Base-by-base conservation (phyloP, 176 grass and related monocot genomes). In the Coix lacrymajobi region DNA sequence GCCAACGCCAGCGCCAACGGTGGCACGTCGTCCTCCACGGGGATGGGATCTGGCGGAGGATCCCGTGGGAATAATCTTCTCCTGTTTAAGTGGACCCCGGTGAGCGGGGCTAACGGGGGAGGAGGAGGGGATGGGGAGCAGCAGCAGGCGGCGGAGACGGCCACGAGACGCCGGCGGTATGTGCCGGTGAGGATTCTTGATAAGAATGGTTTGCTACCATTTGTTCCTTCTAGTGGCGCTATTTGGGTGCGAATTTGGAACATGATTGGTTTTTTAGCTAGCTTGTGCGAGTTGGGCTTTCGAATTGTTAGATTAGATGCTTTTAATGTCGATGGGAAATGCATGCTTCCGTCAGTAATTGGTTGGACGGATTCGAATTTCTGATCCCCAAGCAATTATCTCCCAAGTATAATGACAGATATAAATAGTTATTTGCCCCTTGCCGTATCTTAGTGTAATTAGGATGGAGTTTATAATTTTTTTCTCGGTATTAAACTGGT, bases 21-120 rank as follows among this genome's bases (percentile, higher is more conserved):
- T 22, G 39, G 63, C 1, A 40, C 71, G 31, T 13, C 76, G 3
- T 81, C 72, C 34, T 52, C 79, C 13, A 39, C 56, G 29, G 77
- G 58, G 22, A 66, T 44, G 30, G 66, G 60, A 28, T 66, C 76
- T 49, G 54, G 61, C 4, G 26, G 25, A 22, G 61, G 52, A 69
- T 83, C 71, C 49, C 86, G 81, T 7, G 87, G 84, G 30, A 89
- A 82, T 62, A 88, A 82, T 20, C 84, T 94, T 31, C 14, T 83
- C 31, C 73, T 94, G 44, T 94, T 89, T 79, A 94, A 87, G 84
- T 94, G 92, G 92, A 77, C 73, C 28, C 92, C 86, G 12, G 30
- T 37, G 45, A 92, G 82, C 77, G 84, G 91, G 65, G 39, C 67
- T 48, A 71, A 79, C 75, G 71, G 76, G 17, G 84, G 39, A 63